These are phyloP conservation scores for Radiomyces spectabilis DNA, from an alignment of 192 early-diverging fungal genomes.

Conservation along the genomic window DNA sequence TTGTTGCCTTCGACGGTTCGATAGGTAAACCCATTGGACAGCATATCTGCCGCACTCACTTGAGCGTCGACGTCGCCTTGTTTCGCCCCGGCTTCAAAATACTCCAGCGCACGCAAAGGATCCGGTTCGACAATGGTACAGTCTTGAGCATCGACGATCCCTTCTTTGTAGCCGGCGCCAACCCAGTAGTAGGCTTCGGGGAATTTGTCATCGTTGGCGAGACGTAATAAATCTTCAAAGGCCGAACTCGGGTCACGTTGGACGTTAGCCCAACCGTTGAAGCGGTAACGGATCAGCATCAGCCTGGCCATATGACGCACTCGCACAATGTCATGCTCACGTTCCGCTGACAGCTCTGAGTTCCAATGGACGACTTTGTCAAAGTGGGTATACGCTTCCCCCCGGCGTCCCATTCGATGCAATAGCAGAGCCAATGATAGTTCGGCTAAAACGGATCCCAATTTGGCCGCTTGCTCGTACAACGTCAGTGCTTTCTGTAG, in stretches of 20 bases:
- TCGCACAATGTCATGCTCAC: background rate
- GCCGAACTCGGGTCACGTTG: conserved; percentile 4
- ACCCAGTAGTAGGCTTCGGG: conserved; percentile 19
- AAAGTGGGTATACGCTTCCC: conserved; percentile 19
- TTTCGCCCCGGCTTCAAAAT: conserved; percentile 15
- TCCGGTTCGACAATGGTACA: background rate
- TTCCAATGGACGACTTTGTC: background rate
- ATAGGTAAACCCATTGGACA: conserved; percentile 15
- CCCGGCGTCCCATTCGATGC: conserved; percentile 6
- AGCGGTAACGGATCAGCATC: conserved; percentile 22
- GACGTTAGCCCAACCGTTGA: conserved; percentile 22
- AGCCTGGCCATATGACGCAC: conserved; percentile 11
- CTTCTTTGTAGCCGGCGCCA: conserved; percentile 12
- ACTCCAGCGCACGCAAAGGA: conserved; percentile 8
- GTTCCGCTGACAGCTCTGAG: background rate
- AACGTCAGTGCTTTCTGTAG: conserved; percentile 8
- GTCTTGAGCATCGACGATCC: background rate
- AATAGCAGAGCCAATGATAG: conserved; percentile 13
- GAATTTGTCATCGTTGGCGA: conserved; percentile 8
- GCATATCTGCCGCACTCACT: conserved; percentile 24
- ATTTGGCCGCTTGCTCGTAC: conserved; percentile 17
- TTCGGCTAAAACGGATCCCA: conserved; percentile 17
- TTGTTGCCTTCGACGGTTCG: background rate
- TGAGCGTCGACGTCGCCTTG: conserved; percentile 16
- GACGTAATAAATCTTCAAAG: conserved; percentile 5